Evolutionary conservation across 768 basidiomycete species (phyloP).

Genomic region (Cystobasidium tubakii): DNA sequence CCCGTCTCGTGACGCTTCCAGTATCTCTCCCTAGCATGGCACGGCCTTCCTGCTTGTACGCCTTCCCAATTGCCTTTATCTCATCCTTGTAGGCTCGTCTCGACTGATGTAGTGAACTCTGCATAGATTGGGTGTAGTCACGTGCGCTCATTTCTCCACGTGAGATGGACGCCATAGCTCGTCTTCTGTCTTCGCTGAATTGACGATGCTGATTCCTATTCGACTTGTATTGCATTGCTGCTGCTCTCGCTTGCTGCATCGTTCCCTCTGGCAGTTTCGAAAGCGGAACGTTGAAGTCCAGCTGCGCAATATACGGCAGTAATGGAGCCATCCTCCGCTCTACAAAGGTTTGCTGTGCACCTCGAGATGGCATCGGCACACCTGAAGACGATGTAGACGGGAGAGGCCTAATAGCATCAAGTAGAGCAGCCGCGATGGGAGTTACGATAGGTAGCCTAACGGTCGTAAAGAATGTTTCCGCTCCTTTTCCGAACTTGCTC

Average conservation of each 20-base stretch:
- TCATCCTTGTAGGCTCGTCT: neutral
- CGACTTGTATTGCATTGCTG: neutral
- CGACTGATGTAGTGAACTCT: neutral
- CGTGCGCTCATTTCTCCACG: neutral
- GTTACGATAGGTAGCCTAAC: conserved; percentile 10
- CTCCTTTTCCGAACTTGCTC: neutral
- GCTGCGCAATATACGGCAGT: neutral
- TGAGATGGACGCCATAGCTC: neutral
- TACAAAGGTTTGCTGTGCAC: neutral
- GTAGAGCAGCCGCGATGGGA: neutral
- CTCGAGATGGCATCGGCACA: neutral
- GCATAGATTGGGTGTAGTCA: neutral
- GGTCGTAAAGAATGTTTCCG: neutral
- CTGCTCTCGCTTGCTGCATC: neutral
- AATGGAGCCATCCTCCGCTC: neutral
- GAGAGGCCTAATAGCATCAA: neutral
- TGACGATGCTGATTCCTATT: neutral
- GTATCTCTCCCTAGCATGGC: neutral
- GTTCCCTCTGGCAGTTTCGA: neutral
- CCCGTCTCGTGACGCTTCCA: neutral
- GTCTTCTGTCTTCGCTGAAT: neutral
- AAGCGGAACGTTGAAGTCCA: neutral
- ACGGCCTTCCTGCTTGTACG: neutral
- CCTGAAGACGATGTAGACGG: neutral
- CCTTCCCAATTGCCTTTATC: neutral